These are phyloP conservation scores for Aegilops sharonensis DNA, from an alignment of 176 grass and related monocot species.

Conservation along the genomic window DNA sequence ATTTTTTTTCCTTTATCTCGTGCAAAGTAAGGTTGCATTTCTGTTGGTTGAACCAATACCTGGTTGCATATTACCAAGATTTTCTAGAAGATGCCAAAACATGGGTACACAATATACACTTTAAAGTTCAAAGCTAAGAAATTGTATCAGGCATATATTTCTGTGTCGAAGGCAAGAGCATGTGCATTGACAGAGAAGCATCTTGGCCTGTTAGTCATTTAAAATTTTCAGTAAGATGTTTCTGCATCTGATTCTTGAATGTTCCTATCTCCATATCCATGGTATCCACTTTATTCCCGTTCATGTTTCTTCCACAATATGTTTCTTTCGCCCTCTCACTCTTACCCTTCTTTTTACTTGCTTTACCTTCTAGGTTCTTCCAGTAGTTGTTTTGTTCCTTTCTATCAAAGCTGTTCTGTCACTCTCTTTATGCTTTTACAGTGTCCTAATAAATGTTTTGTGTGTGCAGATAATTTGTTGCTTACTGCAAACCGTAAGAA, in stretches of 20 bases:
- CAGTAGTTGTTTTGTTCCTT: constrained; percentile 7
- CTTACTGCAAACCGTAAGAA: constrained; percentile 97
- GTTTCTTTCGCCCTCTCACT: constrained; percentile 5
- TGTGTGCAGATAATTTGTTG: constrained; percentile 90
- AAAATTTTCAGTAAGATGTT: neutral
- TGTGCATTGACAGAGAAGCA: neutral
- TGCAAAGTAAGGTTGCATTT: neutral
- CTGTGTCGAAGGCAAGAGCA: neutral
- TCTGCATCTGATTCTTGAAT: constrained; percentile 11
- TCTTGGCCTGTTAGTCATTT: neutral
- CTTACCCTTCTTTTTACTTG: constrained; percentile 11
- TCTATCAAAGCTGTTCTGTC: neutral
- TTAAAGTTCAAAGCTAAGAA: neutral
- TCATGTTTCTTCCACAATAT: constrained; percentile 24
- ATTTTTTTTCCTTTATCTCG: neutral
- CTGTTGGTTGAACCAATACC: neutral
- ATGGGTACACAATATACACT: neutral
- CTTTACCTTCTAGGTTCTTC: constrained; percentile 19
- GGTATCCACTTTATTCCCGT: constrained; percentile 17
- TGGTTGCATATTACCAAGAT: neutral
- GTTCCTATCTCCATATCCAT: constrained; percentile 16
- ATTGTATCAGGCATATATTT: neutral
- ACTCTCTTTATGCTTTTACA: constrained; percentile 14
- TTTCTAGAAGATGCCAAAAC: neutral
- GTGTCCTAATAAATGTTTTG: constrained; percentile 19